A percentile compares a stretch with the other conserved stretches of the same genome.
Evolutionary conservation across 192 early-diverging fungal species (phyloP).

Genomic region (Coemansia sp.): DNA sequence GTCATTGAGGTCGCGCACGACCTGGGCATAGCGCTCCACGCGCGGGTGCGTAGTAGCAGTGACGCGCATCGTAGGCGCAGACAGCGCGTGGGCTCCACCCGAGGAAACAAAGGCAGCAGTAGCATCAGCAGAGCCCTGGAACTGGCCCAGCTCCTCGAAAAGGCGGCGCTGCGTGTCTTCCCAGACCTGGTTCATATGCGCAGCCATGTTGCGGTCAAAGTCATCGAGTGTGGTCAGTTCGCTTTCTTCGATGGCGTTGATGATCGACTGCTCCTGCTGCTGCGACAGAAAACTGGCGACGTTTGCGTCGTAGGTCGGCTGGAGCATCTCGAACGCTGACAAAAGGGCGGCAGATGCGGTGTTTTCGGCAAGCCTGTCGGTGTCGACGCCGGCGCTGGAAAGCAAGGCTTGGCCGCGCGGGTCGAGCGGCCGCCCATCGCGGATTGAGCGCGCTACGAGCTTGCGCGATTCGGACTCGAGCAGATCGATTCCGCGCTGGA

Average conservation of each 20-base stretch:
- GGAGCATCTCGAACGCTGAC: slow-evolving; percentile 70
- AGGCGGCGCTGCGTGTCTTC: slow-evolving; percentile 68
- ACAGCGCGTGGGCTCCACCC: neutral
- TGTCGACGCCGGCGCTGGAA: slow-evolving; percentile 76
- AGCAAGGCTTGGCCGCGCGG: slow-evolving; percentile 67
- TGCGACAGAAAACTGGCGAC: slow-evolving; percentile 75
- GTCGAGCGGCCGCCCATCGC: slow-evolving; percentile 32
- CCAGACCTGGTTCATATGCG: slow-evolving; percentile 66
- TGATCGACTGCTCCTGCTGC: slow-evolving; percentile 74
- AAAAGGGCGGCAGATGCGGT: slow-evolving; percentile 66
- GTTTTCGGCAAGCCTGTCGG: slow-evolving; percentile 63
- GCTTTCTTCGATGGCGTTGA: slow-evolving; percentile 71
- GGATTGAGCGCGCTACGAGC: slow-evolving; percentile 56
- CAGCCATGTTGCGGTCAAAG: slow-evolving; percentile 63
- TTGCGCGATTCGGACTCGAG: slow-evolving; percentile 83
- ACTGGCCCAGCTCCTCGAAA: slow-evolving; percentile 83
- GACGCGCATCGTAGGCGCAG: slow-evolving; percentile 7
- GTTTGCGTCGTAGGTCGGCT: slow-evolving; percentile 77
- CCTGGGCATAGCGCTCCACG: slow-evolving; percentile 41
- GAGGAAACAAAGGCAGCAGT: neutral
- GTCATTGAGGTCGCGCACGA: slow-evolving; percentile 37
- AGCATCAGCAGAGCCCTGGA: slow-evolving; percentile 19
- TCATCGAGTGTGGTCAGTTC: slow-evolving; percentile 64
- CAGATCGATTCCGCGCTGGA: slow-evolving; percentile 85
- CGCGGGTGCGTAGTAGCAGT: slow-evolving; percentile 25